Percentiles rank a stretch among this genome's conserved stretches.
Evolutionary conservation across 2,329 filamentous ascomycete species (phyloP).

Genomic region (Clarireedia sp.): DNA sequence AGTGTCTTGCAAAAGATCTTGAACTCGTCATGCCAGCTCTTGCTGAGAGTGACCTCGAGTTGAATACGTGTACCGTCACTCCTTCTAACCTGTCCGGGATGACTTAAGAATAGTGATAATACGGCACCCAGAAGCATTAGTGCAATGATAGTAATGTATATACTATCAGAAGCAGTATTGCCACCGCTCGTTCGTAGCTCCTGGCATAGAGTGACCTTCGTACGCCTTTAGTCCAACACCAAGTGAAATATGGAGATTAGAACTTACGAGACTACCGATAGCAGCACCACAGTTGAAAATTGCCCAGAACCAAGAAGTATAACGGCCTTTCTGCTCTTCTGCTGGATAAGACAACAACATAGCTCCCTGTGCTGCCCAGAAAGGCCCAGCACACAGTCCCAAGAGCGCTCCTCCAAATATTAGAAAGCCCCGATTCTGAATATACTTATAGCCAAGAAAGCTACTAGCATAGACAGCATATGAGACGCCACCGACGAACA

Average conservation of each 20-base stretch:
- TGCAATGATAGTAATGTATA: slow-evolving; percentile 11
- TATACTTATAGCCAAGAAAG: slow-evolving; percentile 61
- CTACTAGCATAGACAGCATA: slow-evolving; percentile 66
- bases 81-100: slow-evolving; percentile 64
- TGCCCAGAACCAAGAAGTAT: slow-evolving; percentile 43
- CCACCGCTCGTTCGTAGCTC: slow-evolving; percentile 50
- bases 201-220: slow-evolving; percentile 56
- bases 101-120: slow-evolving; percentile 58
- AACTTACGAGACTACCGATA: slow-evolving; percentile 11
- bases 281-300: slow-evolving; percentile 12
- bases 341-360: slow-evolving; percentile 83
- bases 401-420: slow-evolving; percentile 67
- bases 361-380: slow-evolving; percentile 75
- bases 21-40: slow-evolving; percentile 72
- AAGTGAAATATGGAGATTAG: not conserved
- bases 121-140: slow-evolving; percentile 40
- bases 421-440: slow-evolving; percentile 49
- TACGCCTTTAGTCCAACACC: not conserved
- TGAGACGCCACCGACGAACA: slow-evolving; percentile 63
- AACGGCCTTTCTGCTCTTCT: slow-evolving; percentile 72
- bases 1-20: slow-evolving; percentile 65
- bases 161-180: slow-evolving; percentile 14
- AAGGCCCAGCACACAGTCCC: slow-evolving; percentile 65
- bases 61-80: slow-evolving; percentile 63
- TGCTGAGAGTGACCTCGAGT: slow-evolving; percentile 72